phyloP scores from a whole-genome alignment of 345 rosid species.

The Hibiscus tridactylites region DNA sequence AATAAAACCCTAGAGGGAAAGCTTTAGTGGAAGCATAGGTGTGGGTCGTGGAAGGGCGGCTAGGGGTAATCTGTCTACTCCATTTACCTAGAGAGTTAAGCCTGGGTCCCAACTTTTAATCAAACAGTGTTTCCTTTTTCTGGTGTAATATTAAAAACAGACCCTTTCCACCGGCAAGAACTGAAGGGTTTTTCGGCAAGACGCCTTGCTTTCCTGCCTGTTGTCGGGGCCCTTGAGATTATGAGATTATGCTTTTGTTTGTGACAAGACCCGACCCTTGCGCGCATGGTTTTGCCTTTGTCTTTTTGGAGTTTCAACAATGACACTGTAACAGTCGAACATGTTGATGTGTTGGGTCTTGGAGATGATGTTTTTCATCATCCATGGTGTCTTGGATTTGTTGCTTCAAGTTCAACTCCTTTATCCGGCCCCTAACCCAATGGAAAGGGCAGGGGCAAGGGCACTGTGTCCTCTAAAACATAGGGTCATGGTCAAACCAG shows the following conservation, averaged over 20 bases:
- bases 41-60: neutral
- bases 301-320: neutral
- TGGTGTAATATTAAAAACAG: neutral
- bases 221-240: conserved; percentile 16
- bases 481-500: neutral
- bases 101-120: neutral
- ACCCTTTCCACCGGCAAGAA: conserved; percentile 12
- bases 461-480: neutral
- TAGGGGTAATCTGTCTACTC: conserved; percentile 11
- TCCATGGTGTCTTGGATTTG: neutral
- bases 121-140: neutral
- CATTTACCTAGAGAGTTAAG: neutral
- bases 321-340: neutral
- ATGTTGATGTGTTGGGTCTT: neutral
- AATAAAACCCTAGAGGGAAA: neutral
- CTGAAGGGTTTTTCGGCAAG: neutral
- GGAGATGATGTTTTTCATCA: too few relatives aligned
- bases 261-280: neutral
- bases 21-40: conserved; percentile 1
- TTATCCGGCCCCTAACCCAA: neutral
- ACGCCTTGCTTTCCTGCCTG: conserved; percentile 21
- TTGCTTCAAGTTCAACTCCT: conserved; percentile 1
- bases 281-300: neutral
- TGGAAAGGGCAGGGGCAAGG: neutral
- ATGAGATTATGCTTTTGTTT: neutral